These are phyloP conservation scores for Cercospora zeina DNA, from an alignment of 2,329 filamentous ascomycete genomes.

Conservation along the genomic window DNA sequence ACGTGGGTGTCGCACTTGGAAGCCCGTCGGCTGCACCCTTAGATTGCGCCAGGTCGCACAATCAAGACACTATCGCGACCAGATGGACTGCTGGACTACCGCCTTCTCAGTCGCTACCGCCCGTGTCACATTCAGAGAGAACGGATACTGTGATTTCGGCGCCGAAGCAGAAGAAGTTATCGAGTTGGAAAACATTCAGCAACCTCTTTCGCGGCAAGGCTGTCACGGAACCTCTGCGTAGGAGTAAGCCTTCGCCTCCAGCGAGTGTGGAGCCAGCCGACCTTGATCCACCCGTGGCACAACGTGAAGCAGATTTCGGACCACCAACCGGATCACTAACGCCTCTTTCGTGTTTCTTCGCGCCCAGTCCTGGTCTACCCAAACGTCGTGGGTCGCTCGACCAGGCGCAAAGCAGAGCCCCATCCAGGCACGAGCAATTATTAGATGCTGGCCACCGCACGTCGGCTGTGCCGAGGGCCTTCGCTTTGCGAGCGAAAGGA, in stretches of 20 bases:
- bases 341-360: slow-evolving; percentile 21
- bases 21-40: slow-evolving; percentile 29
- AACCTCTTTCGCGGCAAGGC: slow-evolving; percentile 31
- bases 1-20: slow-evolving; percentile 31
- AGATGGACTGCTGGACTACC: slow-evolving; percentile 17
- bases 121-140: slow-evolving; percentile 5
- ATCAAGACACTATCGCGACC: slow-evolving; percentile 25
- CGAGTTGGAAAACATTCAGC: slow-evolving; percentile 36
- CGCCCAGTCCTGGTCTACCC: slow-evolving; percentile 18
- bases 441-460: slow-evolving; percentile 5
- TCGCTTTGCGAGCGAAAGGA: slow-evolving; percentile 6
- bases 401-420: slow-evolving; percentile 3
- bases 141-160: slow-evolving; percentile 8
- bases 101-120: slow-evolving; percentile 13
- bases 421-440: slow-evolving; percentile 15
- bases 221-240: slow-evolving; percentile 11
- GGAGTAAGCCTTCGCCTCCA: slow-evolving; percentile 1
- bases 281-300: not conserved
- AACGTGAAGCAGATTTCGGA: slow-evolving; percentile 5
- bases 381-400: not conserved
- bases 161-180: slow-evolving; percentile 32
- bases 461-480: slow-evolving; percentile 8
- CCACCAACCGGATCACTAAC: slow-evolving; percentile 6
- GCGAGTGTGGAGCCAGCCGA: not conserved
- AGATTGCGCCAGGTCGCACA: slow-evolving; percentile 30